Evolutionary conservation across 257 asterid genomes (phyloP).

Genomic region (Nicotiana benthamiana): DNA sequence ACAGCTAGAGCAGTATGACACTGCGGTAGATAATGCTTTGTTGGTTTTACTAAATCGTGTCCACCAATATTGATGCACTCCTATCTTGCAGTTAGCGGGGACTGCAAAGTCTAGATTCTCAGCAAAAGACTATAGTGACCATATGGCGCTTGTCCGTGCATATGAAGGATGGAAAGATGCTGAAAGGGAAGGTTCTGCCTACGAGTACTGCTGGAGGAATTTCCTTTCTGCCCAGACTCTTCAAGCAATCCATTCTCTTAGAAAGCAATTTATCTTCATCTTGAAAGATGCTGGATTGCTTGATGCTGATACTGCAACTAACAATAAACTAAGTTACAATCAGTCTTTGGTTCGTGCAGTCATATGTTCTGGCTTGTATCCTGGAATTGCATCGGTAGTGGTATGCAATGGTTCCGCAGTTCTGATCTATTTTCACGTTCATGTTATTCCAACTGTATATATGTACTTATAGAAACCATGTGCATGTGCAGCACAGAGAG

Average conservation of each 20-base stretch:
- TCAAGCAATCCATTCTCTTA: conserved; percentile 92
- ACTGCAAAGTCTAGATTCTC: conserved; percentile 94
- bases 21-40: neutral
- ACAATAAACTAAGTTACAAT: conserved; percentile 79
- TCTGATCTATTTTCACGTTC: neutral
- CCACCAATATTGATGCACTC: neutral
- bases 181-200: conserved; percentile 94
- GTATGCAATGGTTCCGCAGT: conserved; percentile 31
- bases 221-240: conserved; percentile 94
- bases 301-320: conserved; percentile 48
- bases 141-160: conserved; percentile 99
- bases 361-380: conserved; percentile 94
- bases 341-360: conserved; percentile 96
- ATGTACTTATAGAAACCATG: neutral
- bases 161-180: conserved; percentile 99
- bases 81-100: conserved; percentile 71
- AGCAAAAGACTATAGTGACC: conserved; percentile 98
- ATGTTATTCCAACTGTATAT: neutral
- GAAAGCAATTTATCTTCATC: conserved; percentile 84
- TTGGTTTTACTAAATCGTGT: neutral
- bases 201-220: conserved; percentile 96
- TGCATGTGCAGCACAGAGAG: conserved; percentile 76
- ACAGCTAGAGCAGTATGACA: neutral
- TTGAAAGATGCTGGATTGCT: conserved; percentile 81
- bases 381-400: conserved; percentile 93